phyloP scores from a whole-genome alignment of 2,329 filamentous ascomycete genomes.

The Alternaria conjuncta region DNA sequence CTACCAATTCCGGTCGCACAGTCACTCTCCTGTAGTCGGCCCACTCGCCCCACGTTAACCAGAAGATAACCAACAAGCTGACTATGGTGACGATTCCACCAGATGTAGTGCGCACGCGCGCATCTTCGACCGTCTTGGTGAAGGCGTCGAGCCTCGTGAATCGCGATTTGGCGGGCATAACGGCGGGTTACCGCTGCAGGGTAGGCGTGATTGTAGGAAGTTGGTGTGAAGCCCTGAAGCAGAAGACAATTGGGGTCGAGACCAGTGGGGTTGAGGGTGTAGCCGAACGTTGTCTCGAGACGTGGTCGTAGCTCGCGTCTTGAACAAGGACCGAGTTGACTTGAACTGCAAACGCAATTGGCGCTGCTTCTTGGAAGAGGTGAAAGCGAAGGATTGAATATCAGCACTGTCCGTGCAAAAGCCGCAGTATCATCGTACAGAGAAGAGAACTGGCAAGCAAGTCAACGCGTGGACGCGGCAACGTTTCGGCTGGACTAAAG shows the following conservation, averaged over 20 bases:
- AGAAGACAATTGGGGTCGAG: slow-evolving; percentile 13
- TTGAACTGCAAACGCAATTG: slow-evolving; percentile 20
- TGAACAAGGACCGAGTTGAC: slow-evolving; percentile 4
- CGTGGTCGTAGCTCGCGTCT: slow-evolving; percentile 6
- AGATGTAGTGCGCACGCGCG: slow-evolving; percentile 91
- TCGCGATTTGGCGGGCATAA: slow-evolving; percentile 88
- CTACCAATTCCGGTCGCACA: slow-evolving; percentile 89
- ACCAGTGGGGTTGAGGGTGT: slow-evolving; percentile 19
- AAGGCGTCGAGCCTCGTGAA: slow-evolving; percentile 98
- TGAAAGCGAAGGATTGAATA: slow-evolving; percentile 24
- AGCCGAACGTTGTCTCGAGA: slow-evolving; percentile 12
- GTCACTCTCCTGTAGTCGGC: slow-evolving; percentile 84
- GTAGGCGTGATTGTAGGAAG: slow-evolving; percentile 2
- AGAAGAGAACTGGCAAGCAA: slow-evolving; percentile 24
- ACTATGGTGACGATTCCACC: slow-evolving; percentile 94
- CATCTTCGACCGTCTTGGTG: slow-evolving; percentile 98
- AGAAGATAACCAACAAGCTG: slow-evolving; percentile 86
- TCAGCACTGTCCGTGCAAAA: slow-evolving; percentile 30
- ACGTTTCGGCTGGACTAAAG: slow-evolving; percentile 38
- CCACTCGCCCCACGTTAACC: slow-evolving; percentile 95
- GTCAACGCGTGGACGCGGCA: slow-evolving; percentile 30
- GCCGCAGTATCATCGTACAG: slow-evolving; percentile 32
- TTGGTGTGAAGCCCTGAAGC: not conserved
- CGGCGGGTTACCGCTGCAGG: slow-evolving; percentile 18
- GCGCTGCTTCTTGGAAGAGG: slow-evolving; percentile 4